Base-by-base conservation (phyloP, 345 rosid genomes). In the Salix koriyanagi region DNA sequence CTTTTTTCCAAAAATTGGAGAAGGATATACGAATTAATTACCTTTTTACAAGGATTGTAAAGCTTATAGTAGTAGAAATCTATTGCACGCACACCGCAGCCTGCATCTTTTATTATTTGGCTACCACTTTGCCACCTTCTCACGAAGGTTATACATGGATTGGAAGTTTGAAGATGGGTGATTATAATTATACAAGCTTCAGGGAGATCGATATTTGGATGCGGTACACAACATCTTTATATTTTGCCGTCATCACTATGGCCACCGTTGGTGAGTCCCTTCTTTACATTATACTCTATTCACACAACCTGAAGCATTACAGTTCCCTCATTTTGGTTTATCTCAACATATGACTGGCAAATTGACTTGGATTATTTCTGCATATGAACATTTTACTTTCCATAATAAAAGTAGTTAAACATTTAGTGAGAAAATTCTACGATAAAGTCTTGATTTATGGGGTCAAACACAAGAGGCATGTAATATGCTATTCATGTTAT, bases 81-180 rank as follows among this genome's bases (percentile, higher is more conserved):
- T 93, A 93, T 23, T 91, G 93, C 77, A 91, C 98, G 23, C 98
- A 93, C 81, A 90, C 96, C 1, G 97, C 98, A 64, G 98, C 98
- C 21, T 93, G 98, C 75, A 89, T 91, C 71, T 93, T 93, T 84
- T 93, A 93, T 84, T 85, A 87, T 81, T 84, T 93, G 85, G 98
- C 98, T 64, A 93, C 97, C 23, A 91, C 97, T 41, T 54, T 90
- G 69, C 97, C 98, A 58, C 18, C 67, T 23, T 83, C 89, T 36
- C 50, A 89, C 76, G 98, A 91, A 78, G 90, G 91, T 12, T 87
- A 90, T 77, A 93, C 98, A 21, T 93, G 98, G 98, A 93, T 93
- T 73, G 98, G 98, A 80, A 91, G 97, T 85, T 65, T 93, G 11
- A 87, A 88, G 85, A 14, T 93, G 88, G 98, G 98, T 54, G 93